phyloP scores from a whole-genome alignment of 2,329 filamentous ascomycete species.

The Lasiodiplodia sp. region DNA sequence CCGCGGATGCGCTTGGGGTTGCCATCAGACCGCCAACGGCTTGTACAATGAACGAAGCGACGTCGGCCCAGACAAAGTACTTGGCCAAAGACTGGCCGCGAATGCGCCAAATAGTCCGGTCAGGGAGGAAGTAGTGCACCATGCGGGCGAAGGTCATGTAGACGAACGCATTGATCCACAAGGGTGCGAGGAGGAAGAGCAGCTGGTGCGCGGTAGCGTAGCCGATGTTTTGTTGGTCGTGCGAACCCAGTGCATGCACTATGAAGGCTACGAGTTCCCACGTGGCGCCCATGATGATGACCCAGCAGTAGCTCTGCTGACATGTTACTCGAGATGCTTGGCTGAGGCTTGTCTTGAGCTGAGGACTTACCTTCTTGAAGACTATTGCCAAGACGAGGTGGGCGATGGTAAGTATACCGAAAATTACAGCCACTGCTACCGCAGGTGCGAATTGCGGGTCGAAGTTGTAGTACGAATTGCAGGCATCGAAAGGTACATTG shows the following conservation, averaged over 20 bases:
- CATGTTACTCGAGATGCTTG: not conserved
- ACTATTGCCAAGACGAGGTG: slow-evolving; percentile 37
- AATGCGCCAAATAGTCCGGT: slow-evolving; percentile 44
- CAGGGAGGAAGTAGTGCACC: slow-evolving; percentile 49
- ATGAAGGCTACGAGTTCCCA: slow-evolving; percentile 56
- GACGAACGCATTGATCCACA: slow-evolving; percentile 56
- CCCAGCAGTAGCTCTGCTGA: slow-evolving; percentile 49
- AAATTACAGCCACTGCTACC: slow-evolving; percentile 37
- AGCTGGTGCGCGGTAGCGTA: slow-evolving; percentile 48
- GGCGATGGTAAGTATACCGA: slow-evolving; percentile 37
- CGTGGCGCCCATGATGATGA: slow-evolving; percentile 52
- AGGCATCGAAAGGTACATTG: slow-evolving; percentile 38
- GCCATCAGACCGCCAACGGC: slow-evolving; percentile 49
- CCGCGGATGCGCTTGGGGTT: slow-evolving; percentile 36
- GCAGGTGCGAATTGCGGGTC: slow-evolving; percentile 38
- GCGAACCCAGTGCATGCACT: slow-evolving; percentile 50
- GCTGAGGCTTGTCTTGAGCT: not conserved
- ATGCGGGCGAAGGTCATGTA: slow-evolving; percentile 52
- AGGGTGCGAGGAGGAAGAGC: slow-evolving; percentile 54
- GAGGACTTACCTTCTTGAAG: slow-evolving; percentile 32
- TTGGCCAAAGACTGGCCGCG: slow-evolving; percentile 48
- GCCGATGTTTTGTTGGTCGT: slow-evolving; percentile 46
- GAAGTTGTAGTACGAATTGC: slow-evolving; percentile 40
- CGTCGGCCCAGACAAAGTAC: slow-evolving; percentile 55
- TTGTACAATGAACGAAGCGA: slow-evolving; percentile 56